These are phyloP conservation scores for Wallacemonas sp. DNA, from an alignment of 208 protist genomes.

Conservation along the genomic window DNA sequence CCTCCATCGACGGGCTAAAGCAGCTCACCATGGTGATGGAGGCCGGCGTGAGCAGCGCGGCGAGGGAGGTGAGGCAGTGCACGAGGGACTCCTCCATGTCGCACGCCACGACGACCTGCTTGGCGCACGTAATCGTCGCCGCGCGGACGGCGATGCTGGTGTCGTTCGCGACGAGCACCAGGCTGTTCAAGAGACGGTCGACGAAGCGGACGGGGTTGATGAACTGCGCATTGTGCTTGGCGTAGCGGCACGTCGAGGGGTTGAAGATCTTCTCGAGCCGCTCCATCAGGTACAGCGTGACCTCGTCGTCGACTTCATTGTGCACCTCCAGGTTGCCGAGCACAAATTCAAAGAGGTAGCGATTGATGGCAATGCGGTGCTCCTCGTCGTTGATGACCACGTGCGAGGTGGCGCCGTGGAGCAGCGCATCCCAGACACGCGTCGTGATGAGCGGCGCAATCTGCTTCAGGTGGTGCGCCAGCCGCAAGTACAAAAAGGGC, in stretches of 20 bases:
- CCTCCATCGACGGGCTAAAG: slow-evolving; percentile 25
- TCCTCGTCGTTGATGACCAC: slow-evolving; percentile 52
- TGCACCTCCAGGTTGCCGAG: slow-evolving; percentile 61
- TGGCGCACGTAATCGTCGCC: slow-evolving; percentile 54
- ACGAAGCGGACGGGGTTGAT: slow-evolving; percentile 63
- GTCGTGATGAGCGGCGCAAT: slow-evolving; percentile 53
- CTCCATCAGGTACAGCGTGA: slow-evolving; percentile 53
- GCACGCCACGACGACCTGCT: slow-evolving; percentile 72
- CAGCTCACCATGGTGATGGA: slow-evolving; percentile 26
- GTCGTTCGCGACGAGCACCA: slow-evolving; percentile 35
- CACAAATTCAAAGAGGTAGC: slow-evolving; percentile 73
- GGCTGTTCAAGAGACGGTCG: slow-evolving; percentile 70
- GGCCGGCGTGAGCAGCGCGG: slow-evolving; percentile 62
- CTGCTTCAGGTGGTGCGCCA: slow-evolving; percentile 61
- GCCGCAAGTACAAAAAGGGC: slow-evolving; percentile 49
- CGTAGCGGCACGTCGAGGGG: slow-evolving; percentile 58
- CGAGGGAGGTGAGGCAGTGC: slow-evolving; percentile 51
- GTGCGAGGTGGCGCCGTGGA: slow-evolving; percentile 51
- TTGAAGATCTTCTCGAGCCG: slow-evolving; percentile 55
- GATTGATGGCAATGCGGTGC: slow-evolving; percentile 79
- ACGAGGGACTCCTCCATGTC: slow-evolving; percentile 69
- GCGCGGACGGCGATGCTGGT: slow-evolving; percentile 40
- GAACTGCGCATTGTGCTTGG: slow-evolving; percentile 64
- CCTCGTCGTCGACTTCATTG: slow-evolving; percentile 41
- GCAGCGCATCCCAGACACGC: slow-evolving; percentile 51